Evolutionary conservation across 2,329 filamentous ascomycete genomes (phyloP), one percentile per base, ranked within the genome.

Genomic region (Paradendryphiella salina): DNA sequence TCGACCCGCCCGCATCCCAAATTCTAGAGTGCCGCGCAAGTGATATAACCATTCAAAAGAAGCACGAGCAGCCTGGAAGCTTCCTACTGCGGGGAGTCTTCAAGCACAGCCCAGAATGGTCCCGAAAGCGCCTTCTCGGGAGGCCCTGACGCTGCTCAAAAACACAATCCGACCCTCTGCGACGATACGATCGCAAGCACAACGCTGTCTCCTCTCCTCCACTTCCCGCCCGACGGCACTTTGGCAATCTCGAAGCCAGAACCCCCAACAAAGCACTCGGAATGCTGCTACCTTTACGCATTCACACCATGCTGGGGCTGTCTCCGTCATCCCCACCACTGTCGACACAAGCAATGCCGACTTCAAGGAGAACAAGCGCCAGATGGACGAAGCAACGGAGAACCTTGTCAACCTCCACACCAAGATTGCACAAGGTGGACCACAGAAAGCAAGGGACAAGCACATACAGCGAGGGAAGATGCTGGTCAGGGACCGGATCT

Each of bases 391-490:
- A 62, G 82, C 91, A 46, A 85, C 90, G 67, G 77, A 79, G 47
- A 82, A 81, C 15, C 80, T 97, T 65, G 81, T 86, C 52, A 78
- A 80, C 45, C 79, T 97, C 51, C 90, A 93, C 51, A 76, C 79
- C 38, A 84, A 81, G 60, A 87, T 90, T 49, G 83, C 90, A 42
- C 80, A 83, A 57, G 93, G 93, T 45, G 94, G 94, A 0, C 77
- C 89, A 1, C 82, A 86, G 50, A 94, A 94, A 73, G 89, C 93
- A 3, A 81, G 88, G 52, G 85, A 93, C 58, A 96, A 96, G 77
- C 93, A 97, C 70, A 75, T 95, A 17, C 84, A 86, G 28, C 81
- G 92, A 63, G 89, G 90, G 58, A 97, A 97, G 81, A 96, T 97
- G 91, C 81, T 99, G 49, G 90, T 92, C 2, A 80, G 94, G 59